These are phyloP conservation scores for Paramyrothecium sp. DNA, from an alignment of 2,329 filamentous ascomycete genomes.

Conservation along the genomic window DNA sequence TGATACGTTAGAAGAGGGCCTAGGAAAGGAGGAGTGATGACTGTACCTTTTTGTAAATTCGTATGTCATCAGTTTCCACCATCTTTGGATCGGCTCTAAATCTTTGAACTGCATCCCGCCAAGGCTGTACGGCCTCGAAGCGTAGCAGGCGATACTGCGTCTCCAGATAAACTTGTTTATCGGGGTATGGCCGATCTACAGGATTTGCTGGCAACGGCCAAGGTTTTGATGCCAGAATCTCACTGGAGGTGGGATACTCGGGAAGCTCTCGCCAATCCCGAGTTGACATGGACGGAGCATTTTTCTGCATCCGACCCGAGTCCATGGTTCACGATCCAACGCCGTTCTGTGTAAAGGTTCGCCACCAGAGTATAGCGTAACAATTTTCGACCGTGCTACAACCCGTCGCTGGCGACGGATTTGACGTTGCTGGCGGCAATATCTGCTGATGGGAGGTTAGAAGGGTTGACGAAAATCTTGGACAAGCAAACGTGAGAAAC, in stretches of 20 bases:
- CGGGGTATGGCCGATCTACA: neutral
- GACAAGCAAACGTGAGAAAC: too few relatives aligned
- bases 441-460: too few relatives aligned
- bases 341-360: too few relatives aligned
- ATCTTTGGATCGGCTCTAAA: constrained; percentile 52
- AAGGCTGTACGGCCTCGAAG: constrained; percentile 68
- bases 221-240: neutral
- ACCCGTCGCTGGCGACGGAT: too few relatives aligned
- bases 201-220: neutral
- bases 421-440: too few relatives aligned
- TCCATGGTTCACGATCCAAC: too few relatives aligned
- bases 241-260: neutral
- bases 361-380: too few relatives aligned
- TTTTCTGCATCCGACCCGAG: too few relatives aligned
- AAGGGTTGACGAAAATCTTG: too few relatives aligned
- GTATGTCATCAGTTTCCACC: constrained; percentile 55
- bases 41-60: constrained; percentile 69
- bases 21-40: neutral
- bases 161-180: constrained; percentile 57
- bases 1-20: neutral
- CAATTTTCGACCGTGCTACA: too few relatives aligned
- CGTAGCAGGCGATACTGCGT: constrained; percentile 74
- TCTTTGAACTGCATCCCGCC: constrained; percentile 64
- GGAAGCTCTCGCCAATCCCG: neutral
- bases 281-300: too few relatives aligned